Percentiles rank a stretch among this genome's conserved stretches.
These are phyloP conservation scores for Sporisorium reilianum DNA, from an alignment of 1,284 basidiomycete species.

Conservation along the genomic window DNA sequence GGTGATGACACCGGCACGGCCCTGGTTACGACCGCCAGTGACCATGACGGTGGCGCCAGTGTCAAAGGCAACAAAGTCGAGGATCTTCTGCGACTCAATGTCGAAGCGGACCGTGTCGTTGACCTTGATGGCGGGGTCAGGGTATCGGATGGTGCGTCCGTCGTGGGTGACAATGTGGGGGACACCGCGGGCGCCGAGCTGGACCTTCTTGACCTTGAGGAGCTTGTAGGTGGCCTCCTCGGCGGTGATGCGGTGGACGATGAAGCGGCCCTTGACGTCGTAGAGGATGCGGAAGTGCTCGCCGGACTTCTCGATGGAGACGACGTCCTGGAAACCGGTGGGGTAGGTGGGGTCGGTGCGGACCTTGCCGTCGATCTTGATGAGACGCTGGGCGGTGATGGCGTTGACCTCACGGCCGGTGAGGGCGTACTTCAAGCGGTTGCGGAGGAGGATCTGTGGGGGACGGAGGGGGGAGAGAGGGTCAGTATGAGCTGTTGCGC, in stretches of 20 bases:
- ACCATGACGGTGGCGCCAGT: slow-evolving; percentile 97
- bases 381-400: slow-evolving; percentile 94
- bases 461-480: background rate
- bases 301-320: slow-evolving; percentile 97
- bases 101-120: slow-evolving; percentile 99
- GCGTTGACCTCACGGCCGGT: slow-evolving; percentile 94
- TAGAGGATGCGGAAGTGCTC: slow-evolving; percentile 99
- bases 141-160: slow-evolving; percentile 99
- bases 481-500: slow-evolving; percentile 13
- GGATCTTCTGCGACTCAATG: slow-evolving; percentile 93
- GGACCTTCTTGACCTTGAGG: slow-evolving; percentile 92
- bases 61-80: slow-evolving; percentile 94
- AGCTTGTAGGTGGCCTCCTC: slow-evolving; percentile 99
- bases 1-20: slow-evolving; percentile 93
- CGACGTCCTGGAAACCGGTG: slow-evolving; percentile 96
- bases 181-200: slow-evolving; percentile 92
- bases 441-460: slow-evolving; percentile 86
- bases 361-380: slow-evolving; percentile 99
- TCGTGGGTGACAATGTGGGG: slow-evolving; percentile 99
- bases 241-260: slow-evolving; percentile 98
- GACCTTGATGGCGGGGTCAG: slow-evolving; percentile 93
- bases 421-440: slow-evolving; percentile 98
- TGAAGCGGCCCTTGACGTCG: slow-evolving; percentile 98
- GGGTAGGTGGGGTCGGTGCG: slow-evolving; percentile 98
- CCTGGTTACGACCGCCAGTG: slow-evolving; percentile 99